phyloP scores from a whole-genome alignment of 2,329 filamentous ascomycete genomes.

The Sarocladium oryzae region DNA sequence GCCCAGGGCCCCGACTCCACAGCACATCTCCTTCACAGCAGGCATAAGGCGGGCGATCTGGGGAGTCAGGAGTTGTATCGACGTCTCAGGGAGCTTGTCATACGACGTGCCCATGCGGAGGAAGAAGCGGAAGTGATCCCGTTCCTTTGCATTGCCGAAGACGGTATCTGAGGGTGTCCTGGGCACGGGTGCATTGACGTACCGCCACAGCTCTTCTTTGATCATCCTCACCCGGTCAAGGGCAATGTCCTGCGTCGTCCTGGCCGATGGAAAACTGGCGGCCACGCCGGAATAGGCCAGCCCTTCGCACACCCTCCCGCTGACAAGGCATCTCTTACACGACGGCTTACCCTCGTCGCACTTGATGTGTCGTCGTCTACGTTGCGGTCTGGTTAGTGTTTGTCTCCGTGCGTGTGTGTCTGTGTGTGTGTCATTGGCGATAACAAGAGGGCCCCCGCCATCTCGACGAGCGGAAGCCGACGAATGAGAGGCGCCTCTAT shows the following conservation, averaged over 20 bases:
- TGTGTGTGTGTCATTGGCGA: no score
- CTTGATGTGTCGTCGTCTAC: constrained; percentile 3
- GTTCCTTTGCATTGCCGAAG: not conserved
- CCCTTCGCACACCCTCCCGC: not conserved
- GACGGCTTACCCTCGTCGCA: constrained; percentile 5
- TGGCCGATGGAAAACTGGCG: not conserved
- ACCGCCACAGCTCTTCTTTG: not conserved
- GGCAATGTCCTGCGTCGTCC: not conserved
- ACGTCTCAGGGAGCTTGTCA: not conserved
- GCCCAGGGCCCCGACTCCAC: not conserved
- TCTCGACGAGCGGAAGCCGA: not conserved
- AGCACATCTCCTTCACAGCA: not conserved
- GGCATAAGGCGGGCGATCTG: not conserved
- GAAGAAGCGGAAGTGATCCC: constrained; percentile 6
- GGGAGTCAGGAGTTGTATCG: not conserved
- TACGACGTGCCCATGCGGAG: not conserved
- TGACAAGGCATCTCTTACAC: not conserved
- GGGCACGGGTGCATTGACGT: not conserved
- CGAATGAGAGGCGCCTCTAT: constrained; percentile 1
- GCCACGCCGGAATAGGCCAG: not conserved
- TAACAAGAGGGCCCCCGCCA: no score
- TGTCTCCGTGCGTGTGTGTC: no score
- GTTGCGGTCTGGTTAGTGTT: not conserved
- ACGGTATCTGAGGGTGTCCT: not conserved
- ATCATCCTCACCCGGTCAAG: not conserved